A percentile compares a stretch with the other conserved stretches of the same genome.
These are phyloP conservation scores for Diplosphaera chodatii DNA, from an alignment of 139 green algal genomes.

Conservation along the genomic window DNA sequence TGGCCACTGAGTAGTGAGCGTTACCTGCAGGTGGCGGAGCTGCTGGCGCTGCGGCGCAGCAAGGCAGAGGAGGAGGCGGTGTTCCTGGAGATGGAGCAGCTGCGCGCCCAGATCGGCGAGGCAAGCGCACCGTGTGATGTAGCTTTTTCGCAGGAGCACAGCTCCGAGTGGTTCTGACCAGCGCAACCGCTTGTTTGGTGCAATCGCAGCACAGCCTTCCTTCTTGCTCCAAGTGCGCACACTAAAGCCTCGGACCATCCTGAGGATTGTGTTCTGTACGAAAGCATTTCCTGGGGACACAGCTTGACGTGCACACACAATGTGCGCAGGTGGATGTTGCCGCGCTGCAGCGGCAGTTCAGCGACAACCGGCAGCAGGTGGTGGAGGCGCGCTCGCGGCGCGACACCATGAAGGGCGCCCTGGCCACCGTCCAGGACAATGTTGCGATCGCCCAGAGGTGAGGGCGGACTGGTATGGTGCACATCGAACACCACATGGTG, in stretches of 20 bases:
- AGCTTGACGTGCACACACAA: no score
- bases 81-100: constrained; percentile 9
- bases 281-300: no score
- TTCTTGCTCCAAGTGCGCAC: no score
- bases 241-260: no score
- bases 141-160: no score
- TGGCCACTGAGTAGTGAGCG: no score
- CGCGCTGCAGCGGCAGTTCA: background rate
- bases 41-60: constrained; percentile 27
- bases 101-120: background rate
- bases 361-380: background rate
- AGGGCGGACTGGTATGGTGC: background rate
- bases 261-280: no score
- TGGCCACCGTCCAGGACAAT: constrained; percentile 25
- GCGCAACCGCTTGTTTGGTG: no score
- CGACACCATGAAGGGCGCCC: constrained; percentile 27
- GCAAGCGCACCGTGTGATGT: no score
- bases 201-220: no score
- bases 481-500: no score
- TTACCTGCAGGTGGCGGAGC: constrained; percentile 33
- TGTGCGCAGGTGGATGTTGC: constrained; percentile 3
- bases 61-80: constrained; percentile 33
- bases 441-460: constrained; percentile 12
- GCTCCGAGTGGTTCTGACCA: no score
- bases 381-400: constrained; percentile 10